Base-by-base conservation (phyloP, 1,139 yeast genomes). In the Candida sp. region DNA sequence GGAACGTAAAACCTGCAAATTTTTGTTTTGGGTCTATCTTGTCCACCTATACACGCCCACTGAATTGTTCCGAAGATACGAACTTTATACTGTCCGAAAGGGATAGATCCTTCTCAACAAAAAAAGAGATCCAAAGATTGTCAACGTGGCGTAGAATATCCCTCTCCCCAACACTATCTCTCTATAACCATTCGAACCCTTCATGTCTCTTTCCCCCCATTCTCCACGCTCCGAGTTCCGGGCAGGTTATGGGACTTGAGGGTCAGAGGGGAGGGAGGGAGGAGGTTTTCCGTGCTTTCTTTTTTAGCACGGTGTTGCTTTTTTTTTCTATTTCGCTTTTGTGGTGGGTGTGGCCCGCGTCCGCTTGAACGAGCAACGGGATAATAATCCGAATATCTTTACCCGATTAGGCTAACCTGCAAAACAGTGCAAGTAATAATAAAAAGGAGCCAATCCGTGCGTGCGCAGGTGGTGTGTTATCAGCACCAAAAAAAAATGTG, bases 321-420 rank as follows among this genome's bases (percentile, higher is more conserved):
- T 34, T 12, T 4, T 7, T 34, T 8, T 34, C 38, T n/a, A 5
- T 11, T 12, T 12, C 17, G 17, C 17, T 17, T 17, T 17, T 17
- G 17, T 17, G 17, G 17, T 17, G 17, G 17, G 17, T 17, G 17
- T 17, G 17, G 17, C 17, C 17, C 17, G 17, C 17, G 17, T 17
- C 38, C 26, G 22, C 7, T 12, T 34, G 25, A 12, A 12, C 7
- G 9, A 34, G 7, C 23, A 7, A 25, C 25, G 11, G 22, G 27
- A 28, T 8, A 28, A 40, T 28, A 40, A 40, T 28, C 43, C 33
- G 33, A 28, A 40, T 12, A 5, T 2, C 33, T 12, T 40, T 40
- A 7, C 43, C 43, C 22, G 30, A 28, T 40, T 40, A 28, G 43
- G 43, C 27, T 7, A 40, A 40, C 23, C 31, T 40, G 43, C 30